Conservation (phyloP, 768 basidiomycete species). For the Boletus reticuloceps region DNA sequence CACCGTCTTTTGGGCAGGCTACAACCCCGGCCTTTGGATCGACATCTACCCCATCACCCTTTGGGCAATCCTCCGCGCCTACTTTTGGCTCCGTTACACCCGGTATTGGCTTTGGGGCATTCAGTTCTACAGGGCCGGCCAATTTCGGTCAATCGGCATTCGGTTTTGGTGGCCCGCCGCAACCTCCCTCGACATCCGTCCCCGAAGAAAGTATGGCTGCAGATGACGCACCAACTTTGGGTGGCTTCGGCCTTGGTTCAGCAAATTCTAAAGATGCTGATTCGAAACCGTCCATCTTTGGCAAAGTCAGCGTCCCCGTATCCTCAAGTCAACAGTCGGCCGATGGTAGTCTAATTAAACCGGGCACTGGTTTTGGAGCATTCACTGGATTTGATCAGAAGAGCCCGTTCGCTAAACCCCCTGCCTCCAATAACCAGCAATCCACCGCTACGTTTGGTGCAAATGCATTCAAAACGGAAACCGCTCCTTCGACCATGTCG, state of each 20-base stretch:
- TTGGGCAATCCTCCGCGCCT: constrained; percentile 17
- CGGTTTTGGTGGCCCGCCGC: constrained; percentile 10
- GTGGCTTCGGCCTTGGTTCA: constrained; percentile 31
- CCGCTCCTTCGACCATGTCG: constrained; percentile 18
- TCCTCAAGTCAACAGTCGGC: constrained; percentile 15
- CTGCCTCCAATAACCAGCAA: constrained; percentile 21
- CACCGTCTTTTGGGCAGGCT: constrained; percentile 22
- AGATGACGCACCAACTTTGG: constrained; percentile 30
- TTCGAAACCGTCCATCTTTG: constrained; percentile 33
- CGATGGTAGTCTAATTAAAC: constrained; percentile 28
- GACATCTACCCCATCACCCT: constrained; percentile 14
- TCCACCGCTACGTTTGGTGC: constrained; percentile 14
- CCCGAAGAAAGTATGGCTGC: constrained; percentile 34
- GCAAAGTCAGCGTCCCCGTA: constrained; percentile 16
- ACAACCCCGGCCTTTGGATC: constrained; percentile 12
- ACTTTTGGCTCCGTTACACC: constrained; percentile 23
- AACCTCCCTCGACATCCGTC: constrained; percentile 1
- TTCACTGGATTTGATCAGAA: constrained; percentile 25
- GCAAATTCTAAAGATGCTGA: constrained; percentile 22
- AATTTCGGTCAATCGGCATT: constrained; percentile 34
- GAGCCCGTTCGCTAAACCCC: constrained; percentile 23
- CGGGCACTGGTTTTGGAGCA: constrained; percentile 35
- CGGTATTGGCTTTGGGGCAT: constrained; percentile 32
- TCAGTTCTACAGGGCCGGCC: constrained; percentile 28
- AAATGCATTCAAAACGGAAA: constrained; percentile 14